Evolutionary conservation across 441 rosid species (phyloP), one percentile per base, ranked within the genome.

Genomic region (Gossypium gossypioides): DNA sequence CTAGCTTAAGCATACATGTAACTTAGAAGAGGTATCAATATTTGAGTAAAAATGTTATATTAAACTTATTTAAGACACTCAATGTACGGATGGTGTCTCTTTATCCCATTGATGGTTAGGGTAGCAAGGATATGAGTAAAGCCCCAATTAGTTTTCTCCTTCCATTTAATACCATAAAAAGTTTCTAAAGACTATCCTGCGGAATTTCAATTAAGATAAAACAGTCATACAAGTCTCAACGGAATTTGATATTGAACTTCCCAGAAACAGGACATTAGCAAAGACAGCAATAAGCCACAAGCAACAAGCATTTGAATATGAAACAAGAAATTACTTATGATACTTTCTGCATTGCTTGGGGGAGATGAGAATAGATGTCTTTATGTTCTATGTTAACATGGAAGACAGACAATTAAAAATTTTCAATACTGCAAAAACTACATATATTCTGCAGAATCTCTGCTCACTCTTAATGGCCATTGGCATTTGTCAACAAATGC

Each of bases 71-170:
- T 18, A 59, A n/a, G 42, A 64, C 25, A 19, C 32, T 64, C 16
- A 1, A 24, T 50, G 10, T 37, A 32, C 21, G 40, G 15, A 56
- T 22, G 16, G 58, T 37, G 67, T n/a, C 73, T 74, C 76, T 71
- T 74, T 69, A 59, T 55, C 21, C 15, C 59, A n/a, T 27, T 74
- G 69, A 78, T 37, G 56, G 70, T 34, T 51, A 52, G 64, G 18
- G 19, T 51, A 60, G 61, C 46, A 62, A 34, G 68, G 50, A 62
- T 34, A 44, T 1, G 25, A 7, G 42, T 29, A 13, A 27, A n/a
- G 64, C 42, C 12, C 50, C n/a, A n/a, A 37, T 34, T 42, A 15
- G 1, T 44, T 25, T 34, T 24, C 22, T 73, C 16, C 13, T 25
- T 13, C n/a, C 12, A 18, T 18, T 7, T 54, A 58, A 25, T 25